phyloP scores from a whole-genome alignment of 495 filamentous ascomycete genomes.

The Lophiotrema nucula region DNA sequence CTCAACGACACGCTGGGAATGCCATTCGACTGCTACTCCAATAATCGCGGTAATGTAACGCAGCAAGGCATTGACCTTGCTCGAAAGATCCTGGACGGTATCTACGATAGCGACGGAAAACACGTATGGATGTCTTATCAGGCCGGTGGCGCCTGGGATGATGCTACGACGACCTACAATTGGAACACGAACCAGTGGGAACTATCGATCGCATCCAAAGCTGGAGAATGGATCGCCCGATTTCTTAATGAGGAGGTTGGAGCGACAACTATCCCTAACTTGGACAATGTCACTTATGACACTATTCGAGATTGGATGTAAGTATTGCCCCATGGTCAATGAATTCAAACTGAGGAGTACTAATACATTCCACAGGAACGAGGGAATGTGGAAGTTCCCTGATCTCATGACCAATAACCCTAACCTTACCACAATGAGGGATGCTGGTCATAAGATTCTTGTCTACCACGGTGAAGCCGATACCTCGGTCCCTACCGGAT shows the following conservation, averaged over 20 bases:
- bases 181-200: neutral
- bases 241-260: neutral
- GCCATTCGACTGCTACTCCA: neutral
- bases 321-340: no score
- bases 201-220: neutral
- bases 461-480: neutral
- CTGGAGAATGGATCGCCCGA: neutral
- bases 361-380: no score
- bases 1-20: neutral
- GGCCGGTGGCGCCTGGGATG: neutral
- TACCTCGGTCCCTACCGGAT: neutral
- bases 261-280: neutral
- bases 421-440: neutral
- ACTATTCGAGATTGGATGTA: neutral
- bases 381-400: neutral
- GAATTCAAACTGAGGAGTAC: no score
- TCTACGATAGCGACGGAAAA: neutral
- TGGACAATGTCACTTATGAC: neutral
- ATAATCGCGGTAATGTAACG: neutral
- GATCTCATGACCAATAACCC: neutral
- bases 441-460: neutral
- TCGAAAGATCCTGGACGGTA: neutral
- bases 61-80: neutral
- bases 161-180: neutral
- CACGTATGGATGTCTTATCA: neutral